Evolutionary conservation across 148 eudicot species (phyloP).

Genomic region (Rhododendron henanense): DNA sequence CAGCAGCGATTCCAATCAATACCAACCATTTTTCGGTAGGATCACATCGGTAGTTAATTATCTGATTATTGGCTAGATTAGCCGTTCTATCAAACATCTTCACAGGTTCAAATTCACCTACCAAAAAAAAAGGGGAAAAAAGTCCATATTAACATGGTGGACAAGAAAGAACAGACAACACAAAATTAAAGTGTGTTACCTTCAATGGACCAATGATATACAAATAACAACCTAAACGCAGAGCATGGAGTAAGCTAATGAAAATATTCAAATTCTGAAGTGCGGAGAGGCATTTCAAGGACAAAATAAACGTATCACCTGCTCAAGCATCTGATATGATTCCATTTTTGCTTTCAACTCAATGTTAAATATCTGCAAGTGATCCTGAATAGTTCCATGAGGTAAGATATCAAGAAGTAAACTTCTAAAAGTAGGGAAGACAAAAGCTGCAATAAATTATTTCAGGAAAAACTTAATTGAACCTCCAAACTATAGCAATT

Average conservation of each 20-base stretch:
- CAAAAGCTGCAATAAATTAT: not conserved
- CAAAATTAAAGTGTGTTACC: conserved; percentile 29
- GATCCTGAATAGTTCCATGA: conserved; percentile 82
- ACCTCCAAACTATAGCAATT: not conserved
- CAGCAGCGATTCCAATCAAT: conserved; percentile 26
- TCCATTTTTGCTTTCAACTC: conserved; percentile 86
- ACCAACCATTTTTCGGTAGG: no score
- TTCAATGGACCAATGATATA: conserved; percentile 94
- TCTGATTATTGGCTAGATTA: no score
- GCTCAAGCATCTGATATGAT: conserved; percentile 98
- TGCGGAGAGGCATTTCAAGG: not conserved
- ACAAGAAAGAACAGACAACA: not conserved
- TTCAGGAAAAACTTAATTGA: not conserved
- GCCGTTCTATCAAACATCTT: conserved; percentile 74
- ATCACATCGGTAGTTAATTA: no score
- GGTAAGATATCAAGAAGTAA: not conserved
- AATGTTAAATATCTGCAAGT: conserved; percentile 91
- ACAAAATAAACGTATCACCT: conserved; percentile 35
- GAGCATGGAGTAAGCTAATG: not conserved
- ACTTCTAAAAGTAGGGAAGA: not conserved
- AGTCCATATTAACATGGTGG: not conserved
- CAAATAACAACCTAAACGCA: conserved; percentile 53
- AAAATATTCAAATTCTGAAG: not conserved
- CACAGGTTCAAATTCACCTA: conserved; percentile 82
- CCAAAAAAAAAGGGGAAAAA: not conserved